Conservation (phyloP, 2,329 filamentous ascomycete genomes). For the Pseudocercospora macadamiae region DNA sequence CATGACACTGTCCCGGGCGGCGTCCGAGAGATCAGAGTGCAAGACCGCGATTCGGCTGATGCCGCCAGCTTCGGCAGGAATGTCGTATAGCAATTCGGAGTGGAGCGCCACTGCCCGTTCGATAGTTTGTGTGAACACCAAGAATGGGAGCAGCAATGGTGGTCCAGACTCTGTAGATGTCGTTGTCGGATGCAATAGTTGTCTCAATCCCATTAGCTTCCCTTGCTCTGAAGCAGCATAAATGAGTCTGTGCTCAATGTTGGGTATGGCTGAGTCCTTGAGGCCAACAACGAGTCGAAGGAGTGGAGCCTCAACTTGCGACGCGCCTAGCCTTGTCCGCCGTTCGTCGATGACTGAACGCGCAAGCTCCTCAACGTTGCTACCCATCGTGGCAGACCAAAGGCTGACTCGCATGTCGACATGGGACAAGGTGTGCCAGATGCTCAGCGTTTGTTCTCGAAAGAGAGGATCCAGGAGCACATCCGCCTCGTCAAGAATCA, state of each 20-base stretch:
- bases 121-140: constrained; percentile 96
- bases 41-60: constrained; percentile 83
- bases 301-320: constrained; percentile 51
- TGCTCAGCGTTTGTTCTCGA: constrained; percentile 79
- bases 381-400: constrained; percentile 97
- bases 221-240: constrained; percentile 93
- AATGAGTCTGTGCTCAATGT: constrained; percentile 82
- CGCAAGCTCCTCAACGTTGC: constrained; percentile 81
- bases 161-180: constrained; percentile 57
- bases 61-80: constrained; percentile 84
- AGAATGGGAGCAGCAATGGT: constrained; percentile 78
- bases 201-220: constrained; percentile 87
- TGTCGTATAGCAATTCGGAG: constrained; percentile 90
- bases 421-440: constrained; percentile 80
- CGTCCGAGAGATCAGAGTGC: constrained; percentile 81
- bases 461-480: constrained; percentile 91
- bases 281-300: constrained; percentile 90
- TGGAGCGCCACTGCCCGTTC: constrained; percentile 84
- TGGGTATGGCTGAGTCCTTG: constrained; percentile 93
- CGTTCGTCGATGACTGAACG: constrained; percentile 67
- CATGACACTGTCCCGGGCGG: constrained; percentile 78
- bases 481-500: constrained; percentile 93
- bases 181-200: constrained; percentile 78
- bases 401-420: constrained; percentile 73
- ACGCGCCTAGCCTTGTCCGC: constrained; percentile 25